phyloP scores from a whole-genome alignment of 495 filamentous ascomycete genomes.

The Terfezia claveryi region DNA sequence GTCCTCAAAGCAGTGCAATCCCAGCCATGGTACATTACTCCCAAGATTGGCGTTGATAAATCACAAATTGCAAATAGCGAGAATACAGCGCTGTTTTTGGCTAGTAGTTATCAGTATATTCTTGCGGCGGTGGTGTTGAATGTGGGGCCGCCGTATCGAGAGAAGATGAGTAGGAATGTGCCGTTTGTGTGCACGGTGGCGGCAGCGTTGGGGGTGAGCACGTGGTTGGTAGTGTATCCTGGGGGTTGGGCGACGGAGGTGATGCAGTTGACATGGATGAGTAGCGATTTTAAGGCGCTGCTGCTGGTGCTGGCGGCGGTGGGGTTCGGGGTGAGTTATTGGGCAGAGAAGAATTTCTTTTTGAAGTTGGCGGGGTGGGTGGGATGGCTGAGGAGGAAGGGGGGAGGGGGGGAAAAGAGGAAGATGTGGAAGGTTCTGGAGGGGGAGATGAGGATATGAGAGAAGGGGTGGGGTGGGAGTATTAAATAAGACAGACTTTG shows the following conservation, averaged over 20 bases:
- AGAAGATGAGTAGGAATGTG: slow-evolving; percentile 56
- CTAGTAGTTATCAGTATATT: slow-evolving; percentile 89
- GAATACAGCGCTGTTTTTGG: slow-evolving; percentile 71
- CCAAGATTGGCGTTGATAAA: slow-evolving; percentile 46
- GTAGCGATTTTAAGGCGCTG: slow-evolving; percentile 44
- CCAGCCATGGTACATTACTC: slow-evolving; percentile 75
- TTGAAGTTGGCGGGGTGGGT: slow-evolving; percentile 45
- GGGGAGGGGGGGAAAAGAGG: slow-evolving; percentile 38
- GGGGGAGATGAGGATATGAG: slow-evolving; percentile 41
- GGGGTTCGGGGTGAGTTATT: slow-evolving; percentile 44
- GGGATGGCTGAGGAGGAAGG: slow-evolving; percentile 31
- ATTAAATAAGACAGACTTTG: too few relatives aligned
- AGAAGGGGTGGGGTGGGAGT: too few relatives aligned
- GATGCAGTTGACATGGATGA: slow-evolving; percentile 72
- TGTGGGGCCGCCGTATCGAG: slow-evolving; percentile 72
- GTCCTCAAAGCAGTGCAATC: slow-evolving; percentile 47
- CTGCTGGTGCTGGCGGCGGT: slow-evolving; percentile 43
- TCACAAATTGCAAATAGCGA: slow-evolving; percentile 76
- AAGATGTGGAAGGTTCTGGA: slow-evolving; percentile 71
- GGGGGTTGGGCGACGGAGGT: slow-evolving; percentile 40
- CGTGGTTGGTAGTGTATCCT: slow-evolving; percentile 59
- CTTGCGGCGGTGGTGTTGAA: slow-evolving; percentile 70
- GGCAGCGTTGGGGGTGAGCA: slow-evolving; percentile 37
- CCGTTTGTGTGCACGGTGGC: slow-evolving; percentile 66
- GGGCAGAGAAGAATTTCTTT: slow-evolving; percentile 48